Base-by-base conservation (phyloP, 2,329 filamentous ascomycete species). In the Spiromastix sp. region DNA sequence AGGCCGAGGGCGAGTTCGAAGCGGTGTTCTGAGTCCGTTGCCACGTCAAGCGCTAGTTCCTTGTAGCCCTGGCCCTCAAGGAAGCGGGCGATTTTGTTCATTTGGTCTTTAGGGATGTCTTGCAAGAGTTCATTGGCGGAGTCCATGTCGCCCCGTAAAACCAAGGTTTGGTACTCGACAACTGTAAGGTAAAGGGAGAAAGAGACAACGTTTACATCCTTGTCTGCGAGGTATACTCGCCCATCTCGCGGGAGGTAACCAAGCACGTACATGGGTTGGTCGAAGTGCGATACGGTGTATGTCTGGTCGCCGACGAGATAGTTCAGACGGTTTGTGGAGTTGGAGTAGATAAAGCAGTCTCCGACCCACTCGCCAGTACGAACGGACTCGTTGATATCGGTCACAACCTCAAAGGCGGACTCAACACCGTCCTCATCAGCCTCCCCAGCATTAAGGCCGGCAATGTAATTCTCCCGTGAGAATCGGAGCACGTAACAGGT, bases 261-360 rank as follows among this genome's bases (percentile, higher is more conserved):
- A 18, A 98, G 73, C 17, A 94, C 74, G 61, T 96, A 98, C 79
- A 93, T 86, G 17, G 86, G 77, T 56, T 87, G 81, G 61, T 98
- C 91, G 52, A 95, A 96, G 64, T 96, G 89, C 9, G 87, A 91
- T 46, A 98, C 83, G 3, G 89, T 95, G 70, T 96, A 95, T 10
- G 86, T 93, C 65, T 96, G 87, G 63, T 96, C 91, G 46, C 91
- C 91, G 10, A 98, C 89, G 15, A 98, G 77, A 66, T 96, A 96
- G 69, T 96, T 96, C 41, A 98, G 71, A 42, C 91, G 83, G 70
- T 96, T 95, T 7, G 87, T 93, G 59, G 74, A 83, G 70, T 93
- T 96, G 37, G 91, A 95, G 72, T 96, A 98, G 58, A 96, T 87
- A 71, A 98, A 94, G 67, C 89, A 94, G 66, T 98, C 91, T 43